phyloP scores from a whole-genome alignment of 2,329 filamentous ascomycete species.

The Aspergillus nomiae region DNA sequence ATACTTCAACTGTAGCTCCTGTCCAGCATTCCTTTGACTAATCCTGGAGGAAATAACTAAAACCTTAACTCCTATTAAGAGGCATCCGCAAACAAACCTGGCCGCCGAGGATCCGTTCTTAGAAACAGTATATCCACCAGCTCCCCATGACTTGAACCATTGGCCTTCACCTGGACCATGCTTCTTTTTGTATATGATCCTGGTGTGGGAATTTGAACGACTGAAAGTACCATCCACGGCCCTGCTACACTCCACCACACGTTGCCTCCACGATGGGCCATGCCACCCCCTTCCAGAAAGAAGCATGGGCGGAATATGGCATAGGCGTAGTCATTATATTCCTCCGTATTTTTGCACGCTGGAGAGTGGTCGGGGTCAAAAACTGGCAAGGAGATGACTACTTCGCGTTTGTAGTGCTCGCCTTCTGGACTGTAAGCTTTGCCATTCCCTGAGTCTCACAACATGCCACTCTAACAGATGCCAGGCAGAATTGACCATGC shows the following conservation, averaged over 20 bases:
- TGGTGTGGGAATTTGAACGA: background rate
- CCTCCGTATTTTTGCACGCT: constrained; percentile 43
- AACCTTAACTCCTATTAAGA: background rate
- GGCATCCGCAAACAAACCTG: background rate
- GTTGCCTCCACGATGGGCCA: constrained; percentile 5
- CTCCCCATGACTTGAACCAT: background rate
- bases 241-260: background rate
- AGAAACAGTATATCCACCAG: background rate
- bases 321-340: constrained; percentile 43
- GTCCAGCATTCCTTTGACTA: background rate
- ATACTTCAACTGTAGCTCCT: background rate
- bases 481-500: constrained; percentile 21
- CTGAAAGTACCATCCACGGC: background rate
- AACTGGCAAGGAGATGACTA: constrained; percentile 48
- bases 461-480: background rate
- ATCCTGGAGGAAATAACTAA: background rate
- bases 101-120: background rate
- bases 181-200: background rate
- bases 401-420: constrained; percentile 39
- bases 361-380: constrained; percentile 44
- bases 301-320: constrained; percentile 49
- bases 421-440: constrained; percentile 42
- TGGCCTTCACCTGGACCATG: background rate
- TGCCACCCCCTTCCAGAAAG: constrained; percentile 44
- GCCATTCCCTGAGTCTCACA: background rate